Evolutionary conservation across 139 green algal genomes (phyloP).

Genomic region (Axilococcus clingmanii): DNA sequence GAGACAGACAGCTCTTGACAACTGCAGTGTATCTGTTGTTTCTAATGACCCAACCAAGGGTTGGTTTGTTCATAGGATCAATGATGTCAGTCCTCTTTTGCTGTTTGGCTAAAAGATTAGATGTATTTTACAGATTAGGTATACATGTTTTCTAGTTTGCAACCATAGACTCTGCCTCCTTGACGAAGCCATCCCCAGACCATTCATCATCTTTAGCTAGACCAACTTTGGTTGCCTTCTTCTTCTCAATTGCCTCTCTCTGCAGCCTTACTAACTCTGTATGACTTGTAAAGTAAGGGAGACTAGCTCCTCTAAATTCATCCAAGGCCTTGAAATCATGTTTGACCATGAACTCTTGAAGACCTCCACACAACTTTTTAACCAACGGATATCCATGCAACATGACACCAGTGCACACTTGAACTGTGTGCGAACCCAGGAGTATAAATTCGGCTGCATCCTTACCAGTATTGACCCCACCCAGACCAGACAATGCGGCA

Average conservation of each 20-base stretch:
- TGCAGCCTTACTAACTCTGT: conserved; percentile 83
- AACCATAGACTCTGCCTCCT: conserved; percentile 65
- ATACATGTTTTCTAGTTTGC: conserved; percentile 28
- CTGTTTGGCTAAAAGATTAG: background rate
- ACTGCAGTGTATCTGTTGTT: conserved; percentile 18
- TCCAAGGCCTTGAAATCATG: conserved; percentile 77
- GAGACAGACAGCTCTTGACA: conserved; percentile 16
- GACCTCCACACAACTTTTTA: conserved; percentile 75
- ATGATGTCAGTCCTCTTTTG: conserved; percentile 14
- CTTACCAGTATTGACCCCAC: conserved; percentile 82
- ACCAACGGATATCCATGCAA: conserved; percentile 90
- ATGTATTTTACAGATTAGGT: background rate
- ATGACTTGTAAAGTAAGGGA: conserved; percentile 95
- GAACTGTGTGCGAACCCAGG: conserved; percentile 84
- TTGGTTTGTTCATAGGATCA: conserved; percentile 28
- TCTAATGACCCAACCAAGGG: background rate
- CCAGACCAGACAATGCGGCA: conserved; percentile 67
- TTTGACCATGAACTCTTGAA: conserved; percentile 65
- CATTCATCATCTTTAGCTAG: conserved; percentile 85
- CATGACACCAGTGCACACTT: conserved; percentile 98
- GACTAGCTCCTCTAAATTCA: conserved; percentile 67
- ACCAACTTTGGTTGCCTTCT: conserved; percentile 53
- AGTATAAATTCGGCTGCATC: conserved; percentile 96
- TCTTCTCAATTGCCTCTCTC: conserved; percentile 58
- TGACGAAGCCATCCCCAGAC: conserved; percentile 86